Evolutionary conservation across 2,329 filamentous ascomycete species (phyloP), one percentile per base, ranked within the genome.

Genomic region (Leptographium procerum): DNA sequence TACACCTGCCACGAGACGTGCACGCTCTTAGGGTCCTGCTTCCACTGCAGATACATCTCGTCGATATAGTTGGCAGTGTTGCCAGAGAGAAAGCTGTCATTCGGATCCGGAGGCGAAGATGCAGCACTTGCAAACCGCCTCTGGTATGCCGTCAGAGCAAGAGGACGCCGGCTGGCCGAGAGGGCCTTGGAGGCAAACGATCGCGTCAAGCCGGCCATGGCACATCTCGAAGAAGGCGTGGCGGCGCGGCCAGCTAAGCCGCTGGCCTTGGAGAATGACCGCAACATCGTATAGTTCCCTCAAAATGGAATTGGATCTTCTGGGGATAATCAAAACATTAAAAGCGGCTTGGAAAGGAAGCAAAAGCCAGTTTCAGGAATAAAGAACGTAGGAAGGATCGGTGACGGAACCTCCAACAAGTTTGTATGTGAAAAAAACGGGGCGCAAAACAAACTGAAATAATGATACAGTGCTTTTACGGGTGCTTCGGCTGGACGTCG

Each of bases 31-130:
- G 94, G 91, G 68, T 99, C 91, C 64, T 88, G 80, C 76, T 92
- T 96, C 94, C 94, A 99, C 71, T 91, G 86, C 78, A 96, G 79
- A 76, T 99, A 99, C 94, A 99, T 99, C 79, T 96, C 94, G 74
- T 99, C 94, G 71, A 99, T 90, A 77, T 99, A 99, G 78, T 95
- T 96, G 75, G 94, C 94, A 61, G 92, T 94, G 79, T 89, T 97
- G 65, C 94, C 94, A 63, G 91, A 89, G 62, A 99, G 83, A 81
- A 99, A 99, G 76, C 86, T 95, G 75, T 99, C 94, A 73, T 88
- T 96, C 64, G 91, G 84, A 71, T 96, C 90, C 63, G 83, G 82
- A 24, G 81, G 71, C 59, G 75, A 76, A 58, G 78, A 73, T 59
- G 76, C 76, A 58, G 81, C 76, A 63, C 81, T 81, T 62, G 80